Evolutionary conservation across 1,284 basidiomycete species (phyloP).

Genomic region (Moesziomyces antarcticus): DNA sequence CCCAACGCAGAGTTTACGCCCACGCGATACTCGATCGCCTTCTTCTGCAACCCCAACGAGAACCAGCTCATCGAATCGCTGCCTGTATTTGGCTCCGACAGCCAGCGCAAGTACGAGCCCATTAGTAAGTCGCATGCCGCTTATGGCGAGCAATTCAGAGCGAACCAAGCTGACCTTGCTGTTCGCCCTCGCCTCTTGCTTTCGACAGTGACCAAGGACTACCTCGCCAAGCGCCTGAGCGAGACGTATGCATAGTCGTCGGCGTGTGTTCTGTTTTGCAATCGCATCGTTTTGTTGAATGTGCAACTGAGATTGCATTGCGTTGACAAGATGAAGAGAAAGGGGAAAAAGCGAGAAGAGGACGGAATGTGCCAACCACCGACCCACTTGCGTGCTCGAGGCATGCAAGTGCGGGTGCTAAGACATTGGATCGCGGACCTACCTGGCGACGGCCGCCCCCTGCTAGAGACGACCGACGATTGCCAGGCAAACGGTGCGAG

Average conservation of each 20-base stretch:
- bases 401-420: conserved; percentile 39
- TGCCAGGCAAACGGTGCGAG: conserved; percentile 36
- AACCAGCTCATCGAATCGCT: conserved; percentile 77
- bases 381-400: conserved; percentile 39
- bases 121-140: conserved; percentile 65
- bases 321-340: not conserved
- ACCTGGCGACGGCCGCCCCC: conserved; percentile 22
- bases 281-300: too few species aligned
- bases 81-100: conserved; percentile 70
- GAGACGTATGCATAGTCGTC: conserved; percentile 26
- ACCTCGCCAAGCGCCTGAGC: conserved; percentile 76
- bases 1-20: conserved; percentile 71
- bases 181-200: not conserved
- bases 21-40: conserved; percentile 81
- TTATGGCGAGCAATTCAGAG: too few species aligned
- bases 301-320: too few species aligned
- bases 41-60: conserved; percentile 86
- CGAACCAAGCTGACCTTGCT: too few species aligned
- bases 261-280: too few species aligned
- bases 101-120: conserved; percentile 67
- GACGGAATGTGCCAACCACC: conserved; percentile 47
- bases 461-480: conserved; percentile 15
- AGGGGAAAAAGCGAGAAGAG: not conserved
- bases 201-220: conserved; percentile 75
- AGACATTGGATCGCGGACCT: conserved; percentile 54